Conservation (phyloP, 2,329 filamentous ascomycete genomes). For the Paraconiothyrium sp. region DNA sequence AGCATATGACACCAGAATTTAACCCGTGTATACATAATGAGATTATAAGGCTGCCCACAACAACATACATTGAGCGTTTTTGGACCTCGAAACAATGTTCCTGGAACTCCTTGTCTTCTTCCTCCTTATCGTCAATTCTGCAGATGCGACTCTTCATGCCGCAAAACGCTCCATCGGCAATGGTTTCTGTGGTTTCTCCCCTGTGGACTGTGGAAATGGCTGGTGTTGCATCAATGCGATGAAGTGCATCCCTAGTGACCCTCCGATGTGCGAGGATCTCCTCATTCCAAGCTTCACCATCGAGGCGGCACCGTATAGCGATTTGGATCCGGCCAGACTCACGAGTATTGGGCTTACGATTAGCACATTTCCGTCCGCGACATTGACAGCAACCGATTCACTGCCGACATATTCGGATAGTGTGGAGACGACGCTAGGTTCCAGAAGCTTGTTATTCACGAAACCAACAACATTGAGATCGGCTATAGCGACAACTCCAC, state of each 20-base stretch:
- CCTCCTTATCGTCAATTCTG: neutral
- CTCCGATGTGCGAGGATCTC: slow-evolving; percentile 6
- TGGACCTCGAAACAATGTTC: neutral
- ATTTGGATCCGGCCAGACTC: neutral
- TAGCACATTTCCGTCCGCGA: slow-evolving; percentile 15
- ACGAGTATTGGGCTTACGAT: slow-evolving; percentile 16
- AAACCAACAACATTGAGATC: neutral
- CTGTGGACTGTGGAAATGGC: slow-evolving; percentile 21
- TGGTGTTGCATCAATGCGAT: slow-evolving; percentile 20
- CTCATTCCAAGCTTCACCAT: slow-evolving; percentile 2
- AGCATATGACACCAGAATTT: too few species aligned
- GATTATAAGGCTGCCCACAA: too few species aligned
- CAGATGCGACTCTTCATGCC: slow-evolving; percentile 9
- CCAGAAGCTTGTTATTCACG: slow-evolving; percentile 1
- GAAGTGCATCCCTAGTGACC: slow-evolving; percentile 17
- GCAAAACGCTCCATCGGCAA: slow-evolving; percentile 20
- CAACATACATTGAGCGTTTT: neutral
- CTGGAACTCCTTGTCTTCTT: neutral
- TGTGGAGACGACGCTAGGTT: neutral
- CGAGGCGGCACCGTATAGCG: slow-evolving; percentile 6
- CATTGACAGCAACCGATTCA: slow-evolving; percentile 18
- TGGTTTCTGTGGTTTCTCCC: slow-evolving; percentile 15
- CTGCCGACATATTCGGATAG: slow-evolving; percentile 22
- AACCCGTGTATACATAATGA: too few species aligned
- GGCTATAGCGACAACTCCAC: neutral